A percentile compares a stretch with the other conserved stretches of the same genome.
These are phyloP conservation scores for Solanum virginianum DNA, from an alignment of 257 asterid species.

Conservation along the genomic window DNA sequence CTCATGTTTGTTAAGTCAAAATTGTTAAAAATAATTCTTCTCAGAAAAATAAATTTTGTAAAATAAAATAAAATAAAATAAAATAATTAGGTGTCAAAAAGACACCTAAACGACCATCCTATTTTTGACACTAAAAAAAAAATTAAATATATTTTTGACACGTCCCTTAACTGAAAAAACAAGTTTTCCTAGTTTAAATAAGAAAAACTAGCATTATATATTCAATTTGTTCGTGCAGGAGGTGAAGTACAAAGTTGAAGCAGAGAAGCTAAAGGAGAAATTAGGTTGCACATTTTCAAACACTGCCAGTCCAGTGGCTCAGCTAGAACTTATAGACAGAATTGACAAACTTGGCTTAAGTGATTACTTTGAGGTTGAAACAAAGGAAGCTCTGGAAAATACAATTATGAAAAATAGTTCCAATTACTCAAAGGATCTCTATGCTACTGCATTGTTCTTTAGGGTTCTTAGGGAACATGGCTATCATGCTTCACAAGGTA, in stretches of 20 bases:
- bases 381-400: neutral
- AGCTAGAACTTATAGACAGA: neutral
- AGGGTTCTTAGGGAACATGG: slow-evolving; percentile 44
- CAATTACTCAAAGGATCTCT: neutral
- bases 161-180: too few species aligned
- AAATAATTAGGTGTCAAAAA: too few species aligned
- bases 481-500: slow-evolving; percentile 33
- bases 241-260: slow-evolving; percentile 12
- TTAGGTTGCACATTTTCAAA: neutral
- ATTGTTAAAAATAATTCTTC: too few species aligned
- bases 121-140: too few species aligned
- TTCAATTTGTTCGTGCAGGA: slow-evolving; percentile 9
- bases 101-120: too few species aligned
- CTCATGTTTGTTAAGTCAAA: too few species aligned
- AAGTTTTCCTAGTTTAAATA: neutral
- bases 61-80: too few species aligned
- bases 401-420: neutral
- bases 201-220: neutral
- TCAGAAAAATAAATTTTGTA: too few species aligned
- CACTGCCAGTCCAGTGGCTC: neutral
- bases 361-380: slow-evolving; percentile 31
- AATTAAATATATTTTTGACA: too few species aligned
- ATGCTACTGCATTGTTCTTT: slow-evolving; percentile 24
- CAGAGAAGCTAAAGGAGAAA: slow-evolving; percentile 24
- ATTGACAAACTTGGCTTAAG: slow-evolving; percentile 7